A percentile compares a stretch with the other conserved stretches of the same genome.
phyloP scores from a whole-genome alignment of 2,329 filamentous ascomycete genomes.

The Colletotrichum kahawae region DNA sequence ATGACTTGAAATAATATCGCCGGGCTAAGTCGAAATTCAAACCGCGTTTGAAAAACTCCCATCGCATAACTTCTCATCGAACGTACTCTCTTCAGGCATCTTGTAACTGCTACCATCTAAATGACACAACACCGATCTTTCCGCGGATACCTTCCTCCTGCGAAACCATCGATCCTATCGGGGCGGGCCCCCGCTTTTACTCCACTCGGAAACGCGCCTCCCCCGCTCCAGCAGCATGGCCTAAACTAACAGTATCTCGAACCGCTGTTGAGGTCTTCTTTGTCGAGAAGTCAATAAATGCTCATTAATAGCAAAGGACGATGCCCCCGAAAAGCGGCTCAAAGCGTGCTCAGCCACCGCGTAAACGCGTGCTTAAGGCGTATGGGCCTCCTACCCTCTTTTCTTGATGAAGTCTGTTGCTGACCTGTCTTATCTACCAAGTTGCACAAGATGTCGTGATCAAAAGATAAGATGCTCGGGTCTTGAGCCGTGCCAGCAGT shows the following conservation, averaged over 20 bases:
- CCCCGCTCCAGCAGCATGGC: neutral
- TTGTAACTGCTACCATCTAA: neutral
- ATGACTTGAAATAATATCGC: neutral
- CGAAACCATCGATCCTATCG: neutral
- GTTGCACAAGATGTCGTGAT: neutral
- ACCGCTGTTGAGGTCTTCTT: neutral
- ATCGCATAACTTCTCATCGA: neutral
- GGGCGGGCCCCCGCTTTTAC: neutral
- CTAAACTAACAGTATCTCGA: neutral
- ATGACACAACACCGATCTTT: neutral
- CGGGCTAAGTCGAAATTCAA: neutral
- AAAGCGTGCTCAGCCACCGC: neutral
- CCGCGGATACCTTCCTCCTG: neutral
- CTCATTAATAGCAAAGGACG: neutral
- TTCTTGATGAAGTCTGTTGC: neutral
- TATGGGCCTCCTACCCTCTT: neutral
- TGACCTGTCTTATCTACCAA: neutral
- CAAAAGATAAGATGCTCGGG: neutral
- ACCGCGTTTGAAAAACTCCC: neutral
- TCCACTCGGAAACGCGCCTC: neutral
- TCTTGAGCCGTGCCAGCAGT: neutral
- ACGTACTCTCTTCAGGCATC: neutral
- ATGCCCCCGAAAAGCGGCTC: neutral
- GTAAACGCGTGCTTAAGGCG: neutral
- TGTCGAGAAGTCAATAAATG: neutral